Percentiles rank a stretch among this genome's conserved stretches.
Conservation (phyloP, 805 yeast genomes). For the Saturnispora zaruensis region DNA sequence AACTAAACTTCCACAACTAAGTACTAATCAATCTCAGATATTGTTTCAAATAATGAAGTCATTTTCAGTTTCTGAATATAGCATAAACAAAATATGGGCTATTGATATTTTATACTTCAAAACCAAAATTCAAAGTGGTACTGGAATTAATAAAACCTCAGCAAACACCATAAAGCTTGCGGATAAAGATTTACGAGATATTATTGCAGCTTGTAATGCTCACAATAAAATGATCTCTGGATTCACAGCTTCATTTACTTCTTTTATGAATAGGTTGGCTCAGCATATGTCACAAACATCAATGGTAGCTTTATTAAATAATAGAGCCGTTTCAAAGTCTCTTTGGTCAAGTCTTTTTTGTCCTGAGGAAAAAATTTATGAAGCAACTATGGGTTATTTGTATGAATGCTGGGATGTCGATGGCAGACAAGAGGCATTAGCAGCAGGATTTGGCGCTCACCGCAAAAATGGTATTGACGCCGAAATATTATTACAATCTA, state of each 20-base stretch:
- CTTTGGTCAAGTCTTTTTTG: constrained; percentile 72
- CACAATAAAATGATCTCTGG: constrained; percentile 22
- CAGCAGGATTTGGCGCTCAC: constrained; percentile 35
- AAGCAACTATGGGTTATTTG: constrained; percentile 60
- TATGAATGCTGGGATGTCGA: constrained; percentile 73
- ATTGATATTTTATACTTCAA: constrained; percentile 11
- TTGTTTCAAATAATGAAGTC: constrained; percentile 1
- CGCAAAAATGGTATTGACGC: background rate
- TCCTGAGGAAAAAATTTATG: constrained; percentile 48
- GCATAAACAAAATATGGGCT: constrained; percentile 7
- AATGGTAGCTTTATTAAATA: constrained; percentile 31
- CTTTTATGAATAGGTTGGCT: constrained; percentile 20
- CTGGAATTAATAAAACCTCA: background rate
- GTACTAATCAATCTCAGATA: background rate
- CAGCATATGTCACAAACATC: constrained; percentile 17
- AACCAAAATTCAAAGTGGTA: constrained; percentile 6
- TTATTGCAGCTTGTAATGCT: constrained; percentile 20
- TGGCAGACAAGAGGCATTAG: constrained; percentile 73
- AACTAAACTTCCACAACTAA: constrained; percentile 1
- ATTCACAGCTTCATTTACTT: constrained; percentile 17
- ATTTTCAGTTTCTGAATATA: background rate
- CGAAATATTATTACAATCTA: constrained; percentile 31
- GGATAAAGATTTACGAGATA: constrained; percentile 17
- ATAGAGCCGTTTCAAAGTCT: constrained; percentile 43
- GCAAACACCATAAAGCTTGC: background rate